Percentiles rank a stretch among this genome's conserved stretches.
phyloP scores from a whole-genome alignment of 306 rosid species.

The Gastrolobium villosum region DNA sequence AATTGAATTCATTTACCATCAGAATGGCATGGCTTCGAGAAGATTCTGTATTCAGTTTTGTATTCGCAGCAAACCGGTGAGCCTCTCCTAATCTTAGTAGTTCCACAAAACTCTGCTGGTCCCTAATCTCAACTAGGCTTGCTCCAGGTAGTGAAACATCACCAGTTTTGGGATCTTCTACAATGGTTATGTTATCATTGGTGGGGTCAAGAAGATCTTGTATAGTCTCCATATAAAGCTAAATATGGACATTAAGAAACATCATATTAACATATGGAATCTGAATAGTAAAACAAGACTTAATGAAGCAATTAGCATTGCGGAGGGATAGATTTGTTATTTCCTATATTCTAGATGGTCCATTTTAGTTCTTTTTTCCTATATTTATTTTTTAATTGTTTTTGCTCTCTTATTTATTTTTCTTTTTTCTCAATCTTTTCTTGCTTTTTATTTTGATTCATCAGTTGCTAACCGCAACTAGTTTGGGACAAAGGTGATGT shows the following conservation, averaged over 20 bases:
- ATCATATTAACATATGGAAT: slow-evolving; percentile 32
- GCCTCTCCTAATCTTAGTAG: slow-evolving; percentile 93
- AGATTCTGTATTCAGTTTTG: slow-evolving; percentile 95
- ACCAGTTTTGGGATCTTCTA: slow-evolving; percentile 97
- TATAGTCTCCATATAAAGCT: slow-evolving; percentile 99
- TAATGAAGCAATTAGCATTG: too few species aligned
- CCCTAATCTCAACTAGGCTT: slow-evolving; percentile 82
- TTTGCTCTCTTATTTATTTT: too few species aligned
- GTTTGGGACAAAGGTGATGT: too few species aligned
- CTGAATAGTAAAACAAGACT: too few species aligned
- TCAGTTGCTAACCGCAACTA: too few species aligned
- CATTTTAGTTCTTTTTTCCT: too few species aligned
- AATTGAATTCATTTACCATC: slow-evolving; percentile 67
- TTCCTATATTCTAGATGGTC: too few species aligned
- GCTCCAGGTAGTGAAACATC: slow-evolving; percentile 99
- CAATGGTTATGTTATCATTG: slow-evolving; percentile 88
- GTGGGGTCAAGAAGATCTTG: slow-evolving; percentile 96
- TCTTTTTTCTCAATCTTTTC: too few species aligned
- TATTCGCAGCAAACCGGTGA: slow-evolving; percentile 97
- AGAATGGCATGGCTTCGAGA: slow-evolving; percentile 99
- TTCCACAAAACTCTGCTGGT: slow-evolving; percentile 86
- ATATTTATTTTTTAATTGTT: too few species aligned
- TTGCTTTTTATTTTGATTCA: too few species aligned
- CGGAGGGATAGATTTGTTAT: too few species aligned
- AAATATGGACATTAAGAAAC: slow-evolving; percentile 49